Base-by-base conservation (phyloP, 2,329 filamentous ascomycete genomes). In the Ascochyta clinopodiicola region DNA sequence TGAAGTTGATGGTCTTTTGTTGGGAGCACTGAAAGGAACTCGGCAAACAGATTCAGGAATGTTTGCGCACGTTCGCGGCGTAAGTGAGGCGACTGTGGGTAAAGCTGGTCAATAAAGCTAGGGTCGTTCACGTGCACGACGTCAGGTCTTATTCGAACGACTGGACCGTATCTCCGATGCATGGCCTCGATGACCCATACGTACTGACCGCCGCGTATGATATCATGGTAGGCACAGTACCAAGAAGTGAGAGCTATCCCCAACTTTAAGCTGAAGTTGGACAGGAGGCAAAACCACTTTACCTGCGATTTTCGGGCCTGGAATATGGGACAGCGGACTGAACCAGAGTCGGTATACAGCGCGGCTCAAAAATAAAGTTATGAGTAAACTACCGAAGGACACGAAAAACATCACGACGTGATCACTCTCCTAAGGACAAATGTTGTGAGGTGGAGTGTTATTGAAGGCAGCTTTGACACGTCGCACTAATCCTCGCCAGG, bases 141-240 rank as follows among this genome's bases (percentile, higher is more conserved):
- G 22, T 60, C 8, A 1, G 57, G 46, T 17, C 31, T 42, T 21
- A 55, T 60, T 15, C 57, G 53, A 22, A 60, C 42, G 25, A 60
- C 40, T 10, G 57, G 57, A 32, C 62, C 62, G 44, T 71, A 71
- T 51, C 55, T 59, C 38, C 61, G 51, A 52, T 74, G 71, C 56
- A 69, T 57, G 13, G 60, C 58, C 15, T 64, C 50, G 32, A 70
- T 61, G 9, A 58, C 37, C 34, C 50, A 58, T 9, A 56, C 32
- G 35, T 59, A 61, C 43, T 61, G 54, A 4, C 64, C 65, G 1
- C 39, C 44, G 10, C 37, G 27, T 7, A 68, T 22, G 19, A 63
- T 47, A 46, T 72, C 68, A 56, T 66, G 64, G 53, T 68, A 70
- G 17, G 63, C 59, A 17, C 67, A 63, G 19, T 63, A 64, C 42